Conservation (phyloP, 257 asterid species). For the Nicotiana tabacum region DNA sequence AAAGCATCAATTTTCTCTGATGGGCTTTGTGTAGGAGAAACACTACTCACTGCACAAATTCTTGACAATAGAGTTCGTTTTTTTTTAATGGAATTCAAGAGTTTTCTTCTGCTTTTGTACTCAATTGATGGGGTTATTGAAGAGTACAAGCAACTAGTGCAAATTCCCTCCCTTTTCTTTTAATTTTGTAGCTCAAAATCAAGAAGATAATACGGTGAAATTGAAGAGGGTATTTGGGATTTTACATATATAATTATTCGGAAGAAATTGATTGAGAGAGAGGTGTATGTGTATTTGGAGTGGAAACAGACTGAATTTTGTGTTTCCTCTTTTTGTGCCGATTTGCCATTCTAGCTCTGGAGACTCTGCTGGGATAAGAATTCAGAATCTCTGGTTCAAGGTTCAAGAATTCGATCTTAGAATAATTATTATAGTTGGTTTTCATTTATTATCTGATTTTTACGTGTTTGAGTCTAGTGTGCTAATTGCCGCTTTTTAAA, state of each 20-base stretch:
- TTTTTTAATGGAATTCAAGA: background rate
- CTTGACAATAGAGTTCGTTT: background rate
- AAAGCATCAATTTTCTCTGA: background rate
- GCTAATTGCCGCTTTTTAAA: too few species aligned
- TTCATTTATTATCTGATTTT: too few species aligned
- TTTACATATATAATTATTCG: background rate
- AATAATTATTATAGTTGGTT: too few species aligned
- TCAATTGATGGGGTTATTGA: background rate
- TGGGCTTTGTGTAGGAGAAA: background rate
- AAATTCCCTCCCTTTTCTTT: background rate
- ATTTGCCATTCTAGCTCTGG: too few species aligned
- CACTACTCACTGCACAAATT: conserved; percentile 9
- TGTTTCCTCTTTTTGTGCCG: too few species aligned
- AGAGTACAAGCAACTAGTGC: conserved; percentile 10
- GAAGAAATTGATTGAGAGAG: background rate
- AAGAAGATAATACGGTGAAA: background rate
- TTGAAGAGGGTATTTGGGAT: background rate
- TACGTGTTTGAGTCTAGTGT: too few species aligned
- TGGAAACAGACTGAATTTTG: too few species aligned
- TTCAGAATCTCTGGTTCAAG: too few species aligned
- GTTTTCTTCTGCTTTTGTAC: background rate
- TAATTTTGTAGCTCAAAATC: background rate
- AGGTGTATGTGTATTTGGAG: too few species aligned
- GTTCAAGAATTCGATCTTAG: too few species aligned
- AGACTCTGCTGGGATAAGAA: too few species aligned